These are phyloP conservation scores for Talaromyces sp. DNA, from an alignment of 2,329 filamentous ascomycete species.

Conservation along the genomic window DNA sequence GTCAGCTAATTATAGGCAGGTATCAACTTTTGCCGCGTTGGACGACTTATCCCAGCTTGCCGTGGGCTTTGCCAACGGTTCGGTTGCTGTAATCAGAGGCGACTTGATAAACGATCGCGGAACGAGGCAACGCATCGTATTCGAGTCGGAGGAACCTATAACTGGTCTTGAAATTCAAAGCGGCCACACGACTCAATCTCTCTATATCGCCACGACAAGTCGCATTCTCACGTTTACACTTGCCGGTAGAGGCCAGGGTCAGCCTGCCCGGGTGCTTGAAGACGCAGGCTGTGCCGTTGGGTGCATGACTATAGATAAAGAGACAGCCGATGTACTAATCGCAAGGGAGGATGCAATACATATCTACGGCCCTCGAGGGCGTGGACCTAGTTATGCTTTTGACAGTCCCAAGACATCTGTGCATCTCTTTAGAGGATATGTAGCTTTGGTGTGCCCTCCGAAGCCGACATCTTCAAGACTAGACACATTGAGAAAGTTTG, in stretches of 20 bases:
- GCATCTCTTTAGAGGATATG: conserved; percentile 75
- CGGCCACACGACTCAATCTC: conserved; percentile 58
- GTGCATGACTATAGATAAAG: conserved; percentile 84
- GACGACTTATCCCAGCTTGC: conserved; percentile 89
- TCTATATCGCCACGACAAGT: conserved; percentile 89
- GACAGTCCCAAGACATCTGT: conserved; percentile 85
- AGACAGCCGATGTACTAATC: conserved; percentile 81
- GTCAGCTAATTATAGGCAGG: conserved; percentile 18
- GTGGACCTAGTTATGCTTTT: conserved; percentile 83
- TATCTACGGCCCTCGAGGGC: conserved; percentile 79
- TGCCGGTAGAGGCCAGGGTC: conserved; percentile 81
- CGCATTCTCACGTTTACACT: conserved; percentile 83
- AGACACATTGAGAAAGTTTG: conserved; percentile 68
- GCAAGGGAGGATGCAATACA: conserved; percentile 94
- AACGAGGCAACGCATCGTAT: conserved; percentile 87
- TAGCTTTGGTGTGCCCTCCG: conserved; percentile 79
- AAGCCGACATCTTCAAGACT: conserved; percentile 51
- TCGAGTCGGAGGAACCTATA: conserved; percentile 93
- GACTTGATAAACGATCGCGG: conserved; percentile 94
- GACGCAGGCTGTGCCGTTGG: conserved; percentile 87
- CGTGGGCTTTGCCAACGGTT: conserved; percentile 91
- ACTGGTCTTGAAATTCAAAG: conserved; percentile 79
- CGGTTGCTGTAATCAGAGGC: conserved; percentile 87
- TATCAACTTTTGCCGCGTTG: conserved; percentile 82
- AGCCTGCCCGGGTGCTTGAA: conserved; percentile 82